Evolutionary conservation across 1,284 basidiomycete species (phyloP).

Genomic region (Ganoderma sp.): DNA sequence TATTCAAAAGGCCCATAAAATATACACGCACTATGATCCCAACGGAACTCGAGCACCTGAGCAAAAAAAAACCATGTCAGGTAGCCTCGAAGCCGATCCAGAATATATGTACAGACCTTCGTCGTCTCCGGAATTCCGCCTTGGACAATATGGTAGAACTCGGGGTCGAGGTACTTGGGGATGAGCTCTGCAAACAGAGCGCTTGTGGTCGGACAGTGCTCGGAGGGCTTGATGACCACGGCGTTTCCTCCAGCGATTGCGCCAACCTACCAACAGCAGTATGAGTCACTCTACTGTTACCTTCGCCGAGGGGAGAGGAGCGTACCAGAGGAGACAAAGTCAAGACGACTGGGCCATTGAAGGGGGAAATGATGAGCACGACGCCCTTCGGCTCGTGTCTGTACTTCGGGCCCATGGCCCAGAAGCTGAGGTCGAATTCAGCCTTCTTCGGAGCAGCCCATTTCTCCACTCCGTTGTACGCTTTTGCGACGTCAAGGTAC

Average conservation of each 20-base stretch:
- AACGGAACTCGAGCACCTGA: slow-evolving; percentile 76
- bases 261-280: slow-evolving; percentile 52
- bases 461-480: slow-evolving; percentile 69
- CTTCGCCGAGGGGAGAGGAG: background rate
- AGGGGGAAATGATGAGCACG: slow-evolving; percentile 62
- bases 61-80: background rate
- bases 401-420: slow-evolving; percentile 62
- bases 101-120: slow-evolving; percentile 49
- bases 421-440: slow-evolving; percentile 58
- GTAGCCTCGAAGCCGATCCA: background rate
- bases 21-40: slow-evolving; percentile 81
- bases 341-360: slow-evolving; percentile 61
- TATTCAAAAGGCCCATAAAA: too few relatives aligned
- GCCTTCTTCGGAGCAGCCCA: slow-evolving; percentile 67
- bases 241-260: slow-evolving; percentile 86
- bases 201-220: slow-evolving; percentile 69
- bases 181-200: slow-evolving; percentile 77
- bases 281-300: background rate
- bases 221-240: slow-evolving; percentile 80
- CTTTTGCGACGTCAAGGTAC: slow-evolving; percentile 64
- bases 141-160: slow-evolving; percentile 74
- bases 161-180: slow-evolving; percentile 81
- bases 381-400: slow-evolving; percentile 80
- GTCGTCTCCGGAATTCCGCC: slow-evolving; percentile 80
- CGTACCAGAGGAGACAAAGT: slow-evolving; percentile 58